Evolutionary conservation across 2,329 filamentous ascomycete genomes (phyloP), one percentile per base, ranked within the genome.

Genomic region (Talaromyces rugulosus): DNA sequence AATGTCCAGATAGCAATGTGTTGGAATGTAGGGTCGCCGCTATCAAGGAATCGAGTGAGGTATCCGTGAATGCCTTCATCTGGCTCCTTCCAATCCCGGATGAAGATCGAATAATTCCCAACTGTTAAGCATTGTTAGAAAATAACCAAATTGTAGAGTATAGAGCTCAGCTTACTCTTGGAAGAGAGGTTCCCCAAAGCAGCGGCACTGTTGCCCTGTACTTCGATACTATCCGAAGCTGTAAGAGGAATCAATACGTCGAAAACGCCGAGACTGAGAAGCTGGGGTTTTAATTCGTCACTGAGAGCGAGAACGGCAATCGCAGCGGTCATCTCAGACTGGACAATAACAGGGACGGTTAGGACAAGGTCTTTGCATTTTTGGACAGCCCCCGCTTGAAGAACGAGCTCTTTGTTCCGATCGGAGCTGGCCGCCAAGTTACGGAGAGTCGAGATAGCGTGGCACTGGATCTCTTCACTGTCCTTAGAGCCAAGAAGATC

Each of bases 291-390:
- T 62, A 99, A 84, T 66, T 99, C 95, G 70, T 99, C 95, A 69
- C 94, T 97, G 58, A 99, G 81, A 18, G 95, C 95, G 66, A 99
- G 83, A 14, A 99, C 95, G 42, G 95, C 95, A 76, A 99, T 97
- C 1, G 95, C 95, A n/a, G 95, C 95, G 4, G 95, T 99, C 95
- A 99, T 99, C 77, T 99, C 95, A 1, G 93, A 97, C 75, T 99
- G 95, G 2, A 99, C 95, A 44, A 91, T 94, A 56, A 98, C 84
- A 0, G 95, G 92, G 2, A 98, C 95, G 61, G 96, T 89, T 18
- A 99, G 82, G 28, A 99, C 93, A 58, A 99, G 83, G 73, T 98
- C 92, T 78, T 97, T 98, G 87, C 95, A 99, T 76, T 98, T 98
- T 74, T 98, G 92, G 44, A 99, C 95, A 1, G 95, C 95, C 28